Conservation (phyloP, 257 asterid species). For the Jaltomata sinuosa region DNA sequence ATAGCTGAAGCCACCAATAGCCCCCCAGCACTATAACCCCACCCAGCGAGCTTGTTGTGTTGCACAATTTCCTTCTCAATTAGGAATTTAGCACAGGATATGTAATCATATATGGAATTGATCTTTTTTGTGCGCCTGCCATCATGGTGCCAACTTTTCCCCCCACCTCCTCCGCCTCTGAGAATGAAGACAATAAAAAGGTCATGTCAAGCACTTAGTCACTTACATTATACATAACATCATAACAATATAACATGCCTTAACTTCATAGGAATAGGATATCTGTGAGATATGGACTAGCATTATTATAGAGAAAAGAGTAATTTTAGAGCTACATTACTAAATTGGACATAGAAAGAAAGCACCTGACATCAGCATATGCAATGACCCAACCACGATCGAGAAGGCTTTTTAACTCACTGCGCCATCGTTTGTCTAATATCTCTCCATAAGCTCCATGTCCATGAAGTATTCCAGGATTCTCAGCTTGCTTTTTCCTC, state of each 20-base stretch:
- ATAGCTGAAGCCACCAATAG: conserved; percentile 89
- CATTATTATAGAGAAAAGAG: neutral
- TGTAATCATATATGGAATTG: conserved; percentile 62
- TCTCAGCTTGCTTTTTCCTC: conserved; percentile 42
- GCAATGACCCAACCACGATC: conserved; percentile 99
- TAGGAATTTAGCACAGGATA: conserved; percentile 80
- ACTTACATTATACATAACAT: neutral
- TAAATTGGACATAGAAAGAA: neutral
- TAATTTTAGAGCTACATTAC: neutral
- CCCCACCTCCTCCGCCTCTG: conserved; percentile 97
- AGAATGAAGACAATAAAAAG: neutral
- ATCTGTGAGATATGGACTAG: neutral
- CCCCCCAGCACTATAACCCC: conserved; percentile 99
- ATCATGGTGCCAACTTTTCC: conserved; percentile 72
- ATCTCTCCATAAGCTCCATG: conserved; percentile 94
- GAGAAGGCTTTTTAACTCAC: conserved; percentile 67
- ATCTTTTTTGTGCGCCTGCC: conserved; percentile 67
- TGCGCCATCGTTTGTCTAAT: conserved; percentile 85
- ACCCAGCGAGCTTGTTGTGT: conserved; percentile 78
- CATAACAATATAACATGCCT: neutral
- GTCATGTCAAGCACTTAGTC: neutral
- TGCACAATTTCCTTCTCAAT: conserved; percentile 57
- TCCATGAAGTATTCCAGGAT: conserved; percentile 91
- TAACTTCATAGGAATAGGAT: neutral
- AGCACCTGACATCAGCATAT: conserved; percentile 88